A percentile compares a stretch with the other conserved stretches of the same genome.
These are phyloP conservation scores for Brassica juncea DNA, from an alignment of 345 rosid genomes.

Conservation along the genomic window DNA sequence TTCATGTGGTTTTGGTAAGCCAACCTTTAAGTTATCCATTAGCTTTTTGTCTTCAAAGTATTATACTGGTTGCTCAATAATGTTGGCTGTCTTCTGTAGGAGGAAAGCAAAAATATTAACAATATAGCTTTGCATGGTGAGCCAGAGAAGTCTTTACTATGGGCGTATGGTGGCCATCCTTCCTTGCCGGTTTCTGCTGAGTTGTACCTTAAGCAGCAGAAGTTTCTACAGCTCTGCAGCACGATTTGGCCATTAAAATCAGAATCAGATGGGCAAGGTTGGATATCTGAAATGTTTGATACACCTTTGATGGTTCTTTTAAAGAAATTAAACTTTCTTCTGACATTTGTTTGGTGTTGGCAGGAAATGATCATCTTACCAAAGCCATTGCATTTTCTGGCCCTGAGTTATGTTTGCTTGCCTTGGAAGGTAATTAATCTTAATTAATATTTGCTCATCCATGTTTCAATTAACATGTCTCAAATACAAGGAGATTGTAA, in stretches of 20 bases:
- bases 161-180: constrained; percentile 96
- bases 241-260: constrained; percentile 59
- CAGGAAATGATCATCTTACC: constrained; percentile 48
- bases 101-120: constrained; percentile 55
- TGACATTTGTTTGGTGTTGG: constrained; percentile 25
- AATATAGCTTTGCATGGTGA: constrained; percentile 45
- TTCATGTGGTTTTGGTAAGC: constrained; percentile 59
- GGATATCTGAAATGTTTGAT: constrained; percentile 26
- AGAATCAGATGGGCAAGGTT: constrained; percentile 54
- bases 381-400: constrained; percentile 49
- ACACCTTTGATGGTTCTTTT: constrained; percentile 21
- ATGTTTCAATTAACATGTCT: background rate
- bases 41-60: constrained; percentile 14
- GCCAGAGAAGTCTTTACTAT: constrained; percentile 69
- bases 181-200: constrained; percentile 59
- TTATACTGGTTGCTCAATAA: constrained; percentile 13
- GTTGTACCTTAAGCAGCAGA: constrained; percentile 55
- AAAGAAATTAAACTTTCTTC: constrained; percentile 22
- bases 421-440: constrained; percentile 67
- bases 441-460: constrained; percentile 5
- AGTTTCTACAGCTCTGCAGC: constrained; percentile 57
- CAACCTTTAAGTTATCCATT: constrained; percentile 12
- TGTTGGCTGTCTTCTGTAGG: constrained; percentile 40
- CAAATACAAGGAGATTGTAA: constrained; percentile 1
- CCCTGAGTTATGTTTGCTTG: constrained; percentile 66